Conservation (phyloP, 2,329 filamentous ascomycete genomes). For the Pseudogymnoascus sp. region DNA sequence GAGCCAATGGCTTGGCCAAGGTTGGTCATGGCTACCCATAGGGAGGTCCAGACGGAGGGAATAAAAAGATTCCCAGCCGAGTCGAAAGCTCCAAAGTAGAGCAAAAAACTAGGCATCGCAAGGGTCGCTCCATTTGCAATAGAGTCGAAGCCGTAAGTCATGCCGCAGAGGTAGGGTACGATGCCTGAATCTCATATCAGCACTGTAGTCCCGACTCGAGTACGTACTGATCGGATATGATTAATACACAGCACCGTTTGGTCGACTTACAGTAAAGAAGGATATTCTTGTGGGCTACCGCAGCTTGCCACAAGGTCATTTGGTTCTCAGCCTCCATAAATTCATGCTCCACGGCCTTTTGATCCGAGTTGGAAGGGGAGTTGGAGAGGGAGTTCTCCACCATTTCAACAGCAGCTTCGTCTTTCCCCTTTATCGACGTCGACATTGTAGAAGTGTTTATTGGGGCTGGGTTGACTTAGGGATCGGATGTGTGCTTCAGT, state of each 20-base stretch:
- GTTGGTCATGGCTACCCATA: slow-evolving; percentile 18
- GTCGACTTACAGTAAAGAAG: not conserved
- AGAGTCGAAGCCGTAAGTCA: slow-evolving; percentile 16
- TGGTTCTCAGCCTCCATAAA: not conserved
- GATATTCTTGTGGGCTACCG: not conserved
- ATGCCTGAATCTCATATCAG: not conserved
- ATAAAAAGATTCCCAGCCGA: slow-evolving; percentile 19
- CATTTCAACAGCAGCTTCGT: not conserved
- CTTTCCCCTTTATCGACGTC: not conserved
- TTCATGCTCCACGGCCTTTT: not conserved
- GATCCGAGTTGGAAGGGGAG: not conserved
- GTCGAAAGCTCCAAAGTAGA: slow-evolving; percentile 15
- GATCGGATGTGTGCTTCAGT: not conserved
- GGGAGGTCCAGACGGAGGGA: slow-evolving; percentile 18
- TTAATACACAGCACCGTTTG: not conserved
- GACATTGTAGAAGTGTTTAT: not conserved
- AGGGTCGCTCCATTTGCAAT: slow-evolving; percentile 17
- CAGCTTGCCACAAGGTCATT: not conserved
- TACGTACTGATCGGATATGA: not conserved
- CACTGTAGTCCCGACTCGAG: not conserved
- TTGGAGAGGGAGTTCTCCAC: not conserved
- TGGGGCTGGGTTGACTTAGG: not conserved
- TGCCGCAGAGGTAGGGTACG: slow-evolving; percentile 10
- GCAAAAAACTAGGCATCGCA: slow-evolving; percentile 17
- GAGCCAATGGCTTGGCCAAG: slow-evolving; percentile 16